phyloP scores from a whole-genome alignment of 331 rosid genomes.

The Quercus phellos region DNA sequence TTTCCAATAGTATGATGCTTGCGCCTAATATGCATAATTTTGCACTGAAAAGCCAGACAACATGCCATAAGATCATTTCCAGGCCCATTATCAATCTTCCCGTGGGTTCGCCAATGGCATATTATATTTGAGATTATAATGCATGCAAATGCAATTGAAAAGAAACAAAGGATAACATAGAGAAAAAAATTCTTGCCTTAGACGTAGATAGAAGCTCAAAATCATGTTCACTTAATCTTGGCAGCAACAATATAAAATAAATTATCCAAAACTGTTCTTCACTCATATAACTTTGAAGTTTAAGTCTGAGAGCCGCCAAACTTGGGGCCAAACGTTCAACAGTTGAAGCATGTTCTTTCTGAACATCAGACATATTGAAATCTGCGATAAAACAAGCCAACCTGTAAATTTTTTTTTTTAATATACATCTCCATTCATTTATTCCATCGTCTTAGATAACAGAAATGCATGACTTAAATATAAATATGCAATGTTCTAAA shows the following conservation, averaged over 20 bases:
- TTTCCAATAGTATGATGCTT: neutral
- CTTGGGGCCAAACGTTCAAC: conserved; percentile 64
- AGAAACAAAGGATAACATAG: neutral
- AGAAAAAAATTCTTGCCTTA: conserved; percentile 47
- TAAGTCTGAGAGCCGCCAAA: conserved; percentile 49
- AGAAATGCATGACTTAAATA: neutral
- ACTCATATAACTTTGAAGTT: conserved; percentile 58
- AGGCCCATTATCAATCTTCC: neutral
- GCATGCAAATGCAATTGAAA: conserved; percentile 11
- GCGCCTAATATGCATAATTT: neutral
- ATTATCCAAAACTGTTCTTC: conserved; percentile 83
- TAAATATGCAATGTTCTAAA: neutral
- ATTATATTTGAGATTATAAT: neutral
- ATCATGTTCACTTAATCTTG: conserved; percentile 63
- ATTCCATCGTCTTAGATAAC: neutral
- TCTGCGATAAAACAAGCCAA: conserved; percentile 48
- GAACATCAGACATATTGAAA: conserved; percentile 66
- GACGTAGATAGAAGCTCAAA: conserved; percentile 60
- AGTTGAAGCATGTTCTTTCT: conserved; percentile 61
- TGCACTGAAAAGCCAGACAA: neutral
- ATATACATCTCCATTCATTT: neutral
- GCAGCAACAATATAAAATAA: conserved; percentile 73
- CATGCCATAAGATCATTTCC: neutral
- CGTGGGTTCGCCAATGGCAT: neutral
- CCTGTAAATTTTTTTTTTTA: neutral